Evolutionary conservation across 192 early-diverging fungal genomes (phyloP), one percentile per base, ranked within the genome.

Genomic region (Geranomyces michiganensis): DNA sequence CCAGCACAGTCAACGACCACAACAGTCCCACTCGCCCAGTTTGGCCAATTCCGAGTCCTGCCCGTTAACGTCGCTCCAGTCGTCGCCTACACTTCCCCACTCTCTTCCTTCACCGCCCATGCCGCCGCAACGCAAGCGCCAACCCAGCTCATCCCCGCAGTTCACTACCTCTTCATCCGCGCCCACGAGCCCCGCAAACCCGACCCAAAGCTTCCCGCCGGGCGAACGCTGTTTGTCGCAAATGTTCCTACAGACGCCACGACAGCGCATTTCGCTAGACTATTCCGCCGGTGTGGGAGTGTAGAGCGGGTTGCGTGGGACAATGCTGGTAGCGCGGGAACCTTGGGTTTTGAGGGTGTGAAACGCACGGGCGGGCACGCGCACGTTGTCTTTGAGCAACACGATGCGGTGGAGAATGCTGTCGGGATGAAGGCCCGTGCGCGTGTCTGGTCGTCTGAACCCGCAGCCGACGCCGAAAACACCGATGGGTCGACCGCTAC

Each of bases 391-490:
- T 88, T 97, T 77, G 62, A 82, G 49, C 87, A 91, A 36, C 79
- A 79, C 21, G 88, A 89, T 12, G 90, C 87, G 59, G 66, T 94
- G 26, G 82, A 77, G 33, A 81, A 78, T 17, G 88, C 83, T 1
- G 51, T 95, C 65, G 74, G 73, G 26, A 92, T 94, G 87, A 80
- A 76, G 49, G 49, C 62, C 61, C 78, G 88, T 27, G 73, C 75
- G 62, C 68, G 89, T 44, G 72, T 87, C 10, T 93, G 92, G 92
- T 72, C 77, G 32, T 81, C 83, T 44, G 81, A 76, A 58, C 3
- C 5, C 36, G 36, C 10, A 10, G 29, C 81, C 46, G 56, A 56
- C 36, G 76, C 78, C 49, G 58, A 60, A 30, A 65, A 71, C 30
- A 72, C 56, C 14, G 69, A 72, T 22, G 63, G 66, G 32, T 21